phyloP scores from a whole-genome alignment of 306 rosid genomes.

The Cucumis sativus region DNA sequence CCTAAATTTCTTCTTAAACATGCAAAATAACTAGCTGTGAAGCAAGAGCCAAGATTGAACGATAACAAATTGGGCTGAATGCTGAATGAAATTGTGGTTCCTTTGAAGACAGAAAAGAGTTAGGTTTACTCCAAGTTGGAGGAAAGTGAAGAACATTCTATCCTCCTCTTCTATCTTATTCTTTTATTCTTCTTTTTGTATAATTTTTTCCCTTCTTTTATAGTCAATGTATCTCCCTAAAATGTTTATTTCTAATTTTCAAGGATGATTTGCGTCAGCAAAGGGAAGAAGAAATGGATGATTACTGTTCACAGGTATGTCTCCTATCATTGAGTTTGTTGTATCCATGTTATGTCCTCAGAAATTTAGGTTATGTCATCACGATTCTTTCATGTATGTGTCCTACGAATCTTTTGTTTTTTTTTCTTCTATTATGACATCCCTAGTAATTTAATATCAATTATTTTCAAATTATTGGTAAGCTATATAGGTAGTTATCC shows the following conservation, averaged over 20 bases:
- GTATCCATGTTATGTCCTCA: neutral
- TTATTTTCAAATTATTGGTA: neutral
- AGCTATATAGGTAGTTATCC: neutral
- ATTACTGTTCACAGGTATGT: slow-evolving; percentile 81
- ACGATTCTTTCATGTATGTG: neutral
- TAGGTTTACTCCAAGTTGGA: neutral
- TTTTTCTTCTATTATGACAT: neutral
- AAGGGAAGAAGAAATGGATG: slow-evolving; percentile 96
- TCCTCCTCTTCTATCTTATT: neutral
- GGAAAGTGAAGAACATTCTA: neutral
- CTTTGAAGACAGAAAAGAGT: neutral
- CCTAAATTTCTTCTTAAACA: neutral
- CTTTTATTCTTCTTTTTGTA: neutral
- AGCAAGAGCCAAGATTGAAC: neutral
- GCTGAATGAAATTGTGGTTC: neutral
- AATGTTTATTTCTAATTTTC: slow-evolving; percentile 3
- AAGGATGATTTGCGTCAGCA: slow-evolving; percentile 85
- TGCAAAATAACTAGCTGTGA: neutral
- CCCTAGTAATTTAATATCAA: neutral
- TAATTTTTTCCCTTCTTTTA: neutral
- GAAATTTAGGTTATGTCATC: neutral
- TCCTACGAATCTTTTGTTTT: neutral
- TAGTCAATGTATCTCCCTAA: neutral
- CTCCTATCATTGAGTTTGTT: slow-evolving; percentile 3
- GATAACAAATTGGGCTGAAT: neutral